These are phyloP conservation scores for Hypericum androsaemum DNA, from an alignment of 345 rosid species.

Conservation along the genomic window DNA sequence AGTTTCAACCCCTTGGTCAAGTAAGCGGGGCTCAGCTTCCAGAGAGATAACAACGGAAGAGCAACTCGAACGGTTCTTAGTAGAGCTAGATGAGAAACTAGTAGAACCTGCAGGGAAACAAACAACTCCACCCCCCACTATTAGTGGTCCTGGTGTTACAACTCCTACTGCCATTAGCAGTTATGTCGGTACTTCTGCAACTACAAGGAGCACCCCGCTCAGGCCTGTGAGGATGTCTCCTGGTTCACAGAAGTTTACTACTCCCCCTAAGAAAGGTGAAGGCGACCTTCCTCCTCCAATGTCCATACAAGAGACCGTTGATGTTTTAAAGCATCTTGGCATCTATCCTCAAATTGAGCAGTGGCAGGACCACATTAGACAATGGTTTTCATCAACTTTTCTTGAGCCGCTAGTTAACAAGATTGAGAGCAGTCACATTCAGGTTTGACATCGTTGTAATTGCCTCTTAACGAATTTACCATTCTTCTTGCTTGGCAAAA, in stretches of 20 bases:
- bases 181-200: constrained; percentile 69
- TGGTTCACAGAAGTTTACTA: constrained; percentile 78
- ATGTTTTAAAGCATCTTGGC: constrained; percentile 64
- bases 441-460: constrained; percentile 35
- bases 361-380: constrained; percentile 89
- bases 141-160: constrained; percentile 48
- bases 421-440: constrained; percentile 75
- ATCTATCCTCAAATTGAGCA: constrained; percentile 85
- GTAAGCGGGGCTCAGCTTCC: constrained; percentile 33
- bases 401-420: constrained; percentile 68
- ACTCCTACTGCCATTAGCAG: constrained; percentile 61
- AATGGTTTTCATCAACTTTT: constrained; percentile 81
- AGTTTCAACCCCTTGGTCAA: constrained; percentile 74
- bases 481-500: background rate
- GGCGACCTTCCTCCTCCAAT: constrained; percentile 83
- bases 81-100: constrained; percentile 67
- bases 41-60: constrained; percentile 80
- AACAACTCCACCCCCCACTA: constrained; percentile 55
- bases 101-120: constrained; percentile 64
- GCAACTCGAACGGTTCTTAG: constrained; percentile 78
- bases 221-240: constrained; percentile 97
- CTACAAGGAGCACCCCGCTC: constrained; percentile 78
- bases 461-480: constrained; percentile 6
- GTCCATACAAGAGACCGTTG: constrained; percentile 81
- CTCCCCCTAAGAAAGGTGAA: constrained; percentile 97